A percentile compares a stretch with the other conserved stretches of the same genome.
These are phyloP conservation scores for Pharnaceum exiguum DNA, from an alignment of 148 eudicot species.

Conservation along the genomic window DNA sequence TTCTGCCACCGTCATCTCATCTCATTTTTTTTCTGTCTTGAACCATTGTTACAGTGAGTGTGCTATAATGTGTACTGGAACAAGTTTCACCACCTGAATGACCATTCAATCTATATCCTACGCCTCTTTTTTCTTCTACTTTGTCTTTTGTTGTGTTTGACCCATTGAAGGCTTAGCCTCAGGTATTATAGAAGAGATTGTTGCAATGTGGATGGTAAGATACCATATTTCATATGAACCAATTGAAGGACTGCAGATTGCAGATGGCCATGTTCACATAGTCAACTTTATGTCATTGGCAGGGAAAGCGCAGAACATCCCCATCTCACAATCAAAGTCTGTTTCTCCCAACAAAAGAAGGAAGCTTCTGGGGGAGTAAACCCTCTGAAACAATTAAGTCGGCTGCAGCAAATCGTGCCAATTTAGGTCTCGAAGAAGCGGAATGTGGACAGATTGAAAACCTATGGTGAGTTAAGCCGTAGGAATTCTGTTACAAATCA, in stretches of 20 bases:
- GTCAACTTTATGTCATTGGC: constrained; percentile 16
- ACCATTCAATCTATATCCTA: background rate
- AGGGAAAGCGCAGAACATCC: constrained; percentile 41
- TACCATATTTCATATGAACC: too few species aligned
- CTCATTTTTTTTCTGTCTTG: too few species aligned
- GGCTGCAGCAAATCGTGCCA: constrained; percentile 30
- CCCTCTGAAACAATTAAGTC: constrained; percentile 29
- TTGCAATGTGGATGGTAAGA: too few species aligned
- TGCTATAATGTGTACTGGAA: too few species aligned
- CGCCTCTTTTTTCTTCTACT: background rate
- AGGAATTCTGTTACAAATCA: constrained; percentile 56
- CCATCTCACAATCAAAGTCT: constrained; percentile 30
- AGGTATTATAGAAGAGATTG: too few species aligned
- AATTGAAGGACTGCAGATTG: too few species aligned
- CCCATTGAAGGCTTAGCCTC: background rate
- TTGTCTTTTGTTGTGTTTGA: background rate
- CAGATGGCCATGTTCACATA: background rate
- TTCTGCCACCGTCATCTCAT: too few species aligned
- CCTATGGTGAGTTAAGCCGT: constrained; percentile 23
- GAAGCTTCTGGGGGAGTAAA: constrained; percentile 38
- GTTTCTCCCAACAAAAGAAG: constrained; percentile 44
- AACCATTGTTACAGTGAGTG: too few species aligned
- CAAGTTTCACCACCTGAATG: too few species aligned
- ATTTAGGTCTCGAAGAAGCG: constrained; percentile 42
- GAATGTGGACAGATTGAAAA: constrained; percentile 28